Evolutionary conservation across 2,329 filamentous ascomycete species (phyloP), one percentile per base, ranked within the genome.

Genomic region (Lachnellula subtilissima): DNA sequence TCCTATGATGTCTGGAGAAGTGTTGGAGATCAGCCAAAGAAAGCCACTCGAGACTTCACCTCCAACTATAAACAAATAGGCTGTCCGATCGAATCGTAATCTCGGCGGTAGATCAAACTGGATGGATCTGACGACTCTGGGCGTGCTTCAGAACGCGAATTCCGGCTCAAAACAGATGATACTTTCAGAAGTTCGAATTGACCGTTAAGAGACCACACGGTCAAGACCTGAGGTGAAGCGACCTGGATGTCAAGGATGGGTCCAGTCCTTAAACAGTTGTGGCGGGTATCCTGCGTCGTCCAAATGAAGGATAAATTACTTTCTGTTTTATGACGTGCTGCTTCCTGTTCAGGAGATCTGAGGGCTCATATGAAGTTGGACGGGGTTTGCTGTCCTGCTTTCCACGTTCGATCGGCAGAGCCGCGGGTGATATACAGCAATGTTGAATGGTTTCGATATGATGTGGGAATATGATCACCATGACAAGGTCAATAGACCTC

Each of bases 221-320:
- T 60, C 52, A 55, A 60, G 51, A 56, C 58, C 52, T 58, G 56
- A 61, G 55, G 64, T 60, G 57, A 59, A 61, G 61, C 55, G 58
- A 58, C 55, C 59, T 51, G 22, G 39, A 50, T 52, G 48, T 58
- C 65, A 61, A 63, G 65, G 62, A 59, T 67, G 55, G 58, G 45
- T 62, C 49, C 43, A 48, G 52, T 49, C 56, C 59, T 61, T 57
- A 59, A 58, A 57, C 55, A 55, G 58, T 62, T 62, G 60, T 64
- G 61, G 61, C 60, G 61, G 64, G 55, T 64, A 60, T 60, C 58
- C 61, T 63, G 64, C 56, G 52, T 65, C 63, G 61, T 58, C 59
- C 60, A 67, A 62, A 67, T 67, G 63, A 67, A 67, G 61, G 64
- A 53, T 66, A 65, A 64, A 65, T 66, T 66, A 53, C 53, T 62